phyloP scores from a whole-genome alignment of 2,329 filamentous ascomycete genomes.

The Aureobasidium leucospermi region DNA sequence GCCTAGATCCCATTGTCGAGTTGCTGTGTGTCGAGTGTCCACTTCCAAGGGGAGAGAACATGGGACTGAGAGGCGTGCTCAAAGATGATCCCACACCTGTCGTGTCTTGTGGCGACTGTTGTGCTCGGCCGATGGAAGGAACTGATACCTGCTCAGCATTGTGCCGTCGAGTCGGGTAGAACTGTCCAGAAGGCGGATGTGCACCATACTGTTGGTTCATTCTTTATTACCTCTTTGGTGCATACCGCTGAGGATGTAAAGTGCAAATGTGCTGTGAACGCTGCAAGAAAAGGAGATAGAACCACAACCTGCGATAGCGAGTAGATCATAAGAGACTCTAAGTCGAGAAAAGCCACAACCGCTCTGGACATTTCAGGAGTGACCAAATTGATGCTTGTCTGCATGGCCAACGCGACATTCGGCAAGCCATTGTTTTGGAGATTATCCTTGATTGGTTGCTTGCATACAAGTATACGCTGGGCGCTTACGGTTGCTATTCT shows the following conservation, averaged over 20 bases:
- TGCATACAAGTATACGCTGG: constrained; percentile 2
- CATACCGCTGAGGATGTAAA: not conserved
- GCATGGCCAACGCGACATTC: not conserved
- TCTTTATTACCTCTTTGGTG: not conserved
- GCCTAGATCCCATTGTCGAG: constrained; percentile 20
- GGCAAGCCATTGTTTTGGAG: constrained; percentile 1
- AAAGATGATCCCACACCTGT: constrained; percentile 16
- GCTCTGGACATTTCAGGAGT: not conserved
- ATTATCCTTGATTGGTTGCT: not conserved
- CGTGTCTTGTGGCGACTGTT: constrained; percentile 14
- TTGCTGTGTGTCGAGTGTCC: constrained; percentile 22
- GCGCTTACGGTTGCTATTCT: constrained; percentile 14
- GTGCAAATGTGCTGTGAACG: not conserved
- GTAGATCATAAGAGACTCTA: not conserved
- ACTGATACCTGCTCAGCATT: constrained; percentile 34
- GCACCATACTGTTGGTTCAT: constrained; percentile 13
- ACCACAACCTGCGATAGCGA: constrained; percentile 1
- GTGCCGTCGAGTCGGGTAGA: constrained; percentile 17
- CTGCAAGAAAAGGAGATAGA: not conserved
- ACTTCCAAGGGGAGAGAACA: constrained; percentile 21
- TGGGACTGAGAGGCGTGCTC: constrained; percentile 22
- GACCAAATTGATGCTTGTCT: not conserved
- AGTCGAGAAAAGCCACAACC: constrained; percentile 5
- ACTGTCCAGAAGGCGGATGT: constrained; percentile 5
- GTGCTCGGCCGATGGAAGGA: constrained; percentile 30